Percentiles rank a stretch among this genome's conserved stretches.
phyloP scores from a whole-genome alignment of 768 basidiomycete genomes.

The Lactarius evosmus region DNA sequence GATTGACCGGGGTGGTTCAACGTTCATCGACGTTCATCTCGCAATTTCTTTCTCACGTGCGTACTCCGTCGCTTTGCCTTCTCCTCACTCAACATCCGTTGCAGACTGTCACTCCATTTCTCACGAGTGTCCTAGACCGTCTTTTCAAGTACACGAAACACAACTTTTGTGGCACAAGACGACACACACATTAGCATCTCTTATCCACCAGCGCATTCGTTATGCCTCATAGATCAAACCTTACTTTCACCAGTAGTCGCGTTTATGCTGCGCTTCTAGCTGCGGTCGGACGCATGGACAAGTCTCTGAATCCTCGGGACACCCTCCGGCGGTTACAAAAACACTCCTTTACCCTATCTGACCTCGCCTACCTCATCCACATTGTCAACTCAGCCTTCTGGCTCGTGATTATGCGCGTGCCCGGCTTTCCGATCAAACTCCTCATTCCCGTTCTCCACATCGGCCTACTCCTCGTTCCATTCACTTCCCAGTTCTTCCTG shows the following conservation, averaged over 20 bases:
- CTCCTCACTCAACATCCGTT: background rate
- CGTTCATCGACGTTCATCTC: background rate
- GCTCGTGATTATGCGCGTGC: constrained; percentile 67
- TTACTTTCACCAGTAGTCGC: constrained; percentile 16
- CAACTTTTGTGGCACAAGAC: background rate
- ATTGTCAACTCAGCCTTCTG: constrained; percentile 62
- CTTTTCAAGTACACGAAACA: background rate
- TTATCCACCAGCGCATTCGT: background rate
- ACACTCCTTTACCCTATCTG: constrained; percentile 54
- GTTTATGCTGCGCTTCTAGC: constrained; percentile 50
- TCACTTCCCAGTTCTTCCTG: constrained; percentile 87
- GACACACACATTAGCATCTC: background rate
- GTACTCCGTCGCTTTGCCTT: background rate
- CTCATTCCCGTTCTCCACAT: constrained; percentile 70
- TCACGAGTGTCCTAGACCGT: background rate
- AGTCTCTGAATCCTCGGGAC: constrained; percentile 66
- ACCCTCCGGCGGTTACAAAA: constrained; percentile 57
- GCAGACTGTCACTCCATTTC: background rate
- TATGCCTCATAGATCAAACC: constrained; percentile 16
- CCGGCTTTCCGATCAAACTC: constrained; percentile 71
- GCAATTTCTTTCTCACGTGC: background rate
- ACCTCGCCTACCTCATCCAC: constrained; percentile 65
- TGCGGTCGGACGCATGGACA: constrained; percentile 68
- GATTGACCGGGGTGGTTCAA: background rate
- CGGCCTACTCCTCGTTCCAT: constrained; percentile 69